phyloP scores from a whole-genome alignment of 768 basidiomycete genomes.

The Nidularia pulvinata region DNA sequence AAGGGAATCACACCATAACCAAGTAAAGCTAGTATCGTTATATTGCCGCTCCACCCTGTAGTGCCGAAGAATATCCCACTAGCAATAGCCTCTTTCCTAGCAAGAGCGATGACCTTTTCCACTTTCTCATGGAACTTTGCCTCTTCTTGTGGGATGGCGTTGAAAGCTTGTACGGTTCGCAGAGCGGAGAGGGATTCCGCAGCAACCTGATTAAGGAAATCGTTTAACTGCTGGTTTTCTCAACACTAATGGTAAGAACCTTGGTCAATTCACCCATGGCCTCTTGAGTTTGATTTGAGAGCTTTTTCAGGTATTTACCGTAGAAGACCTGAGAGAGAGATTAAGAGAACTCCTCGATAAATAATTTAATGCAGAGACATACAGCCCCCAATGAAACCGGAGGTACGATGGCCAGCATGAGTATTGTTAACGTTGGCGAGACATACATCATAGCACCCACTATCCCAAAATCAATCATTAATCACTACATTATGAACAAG shows the following conservation, averaged over 20 bases:
- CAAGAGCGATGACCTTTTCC: constrained; percentile 67
- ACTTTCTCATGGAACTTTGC: constrained; percentile 72
- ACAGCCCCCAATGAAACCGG: constrained; percentile 87
- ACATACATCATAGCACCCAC: constrained; percentile 97
- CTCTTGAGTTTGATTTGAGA: constrained; percentile 92
- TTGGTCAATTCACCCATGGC: constrained; percentile 96
- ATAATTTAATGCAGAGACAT: too few relatives aligned
- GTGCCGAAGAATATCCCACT: constrained; percentile 93
- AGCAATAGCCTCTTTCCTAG: constrained; percentile 86
- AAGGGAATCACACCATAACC: constrained; percentile 68
- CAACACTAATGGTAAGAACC: constrained; percentile 29
- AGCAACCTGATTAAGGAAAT: constrained; percentile 60
- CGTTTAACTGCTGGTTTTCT: background rate
- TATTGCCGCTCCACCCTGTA: constrained; percentile 92
- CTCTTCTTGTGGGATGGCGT: constrained; percentile 79
- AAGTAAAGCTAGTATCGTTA: constrained; percentile 84
- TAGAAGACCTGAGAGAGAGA: constrained; percentile 93
- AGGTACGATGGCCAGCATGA: constrained; percentile 94
- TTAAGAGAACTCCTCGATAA: too few relatives aligned
- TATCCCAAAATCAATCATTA: constrained; percentile 25
- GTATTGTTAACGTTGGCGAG: constrained; percentile 81
- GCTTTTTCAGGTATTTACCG: constrained; percentile 89
- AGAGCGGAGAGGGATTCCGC: constrained; percentile 89
- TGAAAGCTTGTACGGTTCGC: constrained; percentile 90
- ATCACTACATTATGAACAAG: background rate